A percentile compares a stretch with the other conserved stretches of the same genome.
These are phyloP conservation scores for Hippophae rhamnoides DNA, from an alignment of 306 rosid genomes.

Conservation along the genomic window DNA sequence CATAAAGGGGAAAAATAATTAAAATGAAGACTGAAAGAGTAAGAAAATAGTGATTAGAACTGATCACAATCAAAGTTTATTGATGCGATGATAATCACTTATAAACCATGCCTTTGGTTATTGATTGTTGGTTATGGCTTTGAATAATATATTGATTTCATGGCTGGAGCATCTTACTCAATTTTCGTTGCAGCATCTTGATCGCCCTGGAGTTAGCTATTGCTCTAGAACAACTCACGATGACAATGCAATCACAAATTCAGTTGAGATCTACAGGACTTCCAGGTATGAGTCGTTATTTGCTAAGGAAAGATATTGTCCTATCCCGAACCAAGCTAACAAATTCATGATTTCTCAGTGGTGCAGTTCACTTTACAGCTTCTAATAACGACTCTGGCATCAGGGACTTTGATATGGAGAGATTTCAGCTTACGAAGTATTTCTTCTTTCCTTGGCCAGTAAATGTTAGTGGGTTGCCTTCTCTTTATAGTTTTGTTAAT, in stretches of 20 bases:
- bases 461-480: conserved; percentile 43
- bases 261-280: conserved; percentile 66
- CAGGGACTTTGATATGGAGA: conserved; percentile 85
- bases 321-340: conserved; percentile 2
- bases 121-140: too few relatives aligned
- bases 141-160: background rate
- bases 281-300: conserved; percentile 40
- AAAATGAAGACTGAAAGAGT: too few relatives aligned
- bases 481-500: conserved; percentile 8
- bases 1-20: too few relatives aligned
- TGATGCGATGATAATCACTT: too few relatives aligned
- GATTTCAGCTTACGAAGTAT: conserved; percentile 69
- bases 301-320: background rate
- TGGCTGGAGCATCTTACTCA: conserved; percentile 1
- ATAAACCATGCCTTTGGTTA: too few relatives aligned
- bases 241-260: conserved; percentile 85
- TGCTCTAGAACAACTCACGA: conserved; percentile 73
- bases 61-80: too few relatives aligned
- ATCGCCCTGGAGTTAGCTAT: conserved; percentile 61
- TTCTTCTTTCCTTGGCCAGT: conserved; percentile 83
- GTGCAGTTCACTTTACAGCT: conserved; percentile 87
- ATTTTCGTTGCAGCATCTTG: conserved; percentile 55
- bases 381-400: conserved; percentile 79
- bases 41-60: too few relatives aligned
- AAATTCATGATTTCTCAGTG: conserved; percentile 31